phyloP scores from a whole-genome alignment of 2,329 filamentous ascomycete genomes.

The Huntiella savannae region DNA sequence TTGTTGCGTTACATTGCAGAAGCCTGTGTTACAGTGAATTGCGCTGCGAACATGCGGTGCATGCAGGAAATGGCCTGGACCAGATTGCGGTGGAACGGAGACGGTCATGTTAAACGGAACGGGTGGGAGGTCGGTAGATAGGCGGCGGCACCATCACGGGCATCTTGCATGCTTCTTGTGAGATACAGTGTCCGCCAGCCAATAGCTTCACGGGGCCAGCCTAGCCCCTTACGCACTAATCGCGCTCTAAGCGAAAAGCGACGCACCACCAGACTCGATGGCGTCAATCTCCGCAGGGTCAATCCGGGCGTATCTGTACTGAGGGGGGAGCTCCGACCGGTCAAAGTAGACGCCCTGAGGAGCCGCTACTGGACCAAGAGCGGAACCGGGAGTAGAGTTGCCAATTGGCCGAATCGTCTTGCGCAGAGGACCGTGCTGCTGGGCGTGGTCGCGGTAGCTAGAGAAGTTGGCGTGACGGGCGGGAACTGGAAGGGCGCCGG shows the following conservation, averaged over 20 bases:
- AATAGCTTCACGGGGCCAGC: neutral
- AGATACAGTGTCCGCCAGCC: too few species aligned
- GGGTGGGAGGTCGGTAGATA: too few species aligned
- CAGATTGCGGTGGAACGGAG: too few species aligned
- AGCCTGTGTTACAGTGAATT: too few species aligned
- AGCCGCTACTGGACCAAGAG: conserved; percentile 54
- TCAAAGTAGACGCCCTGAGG: conserved; percentile 68
- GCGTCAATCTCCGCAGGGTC: conserved; percentile 80
- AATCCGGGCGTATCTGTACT: conserved; percentile 63
- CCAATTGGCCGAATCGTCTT: conserved; percentile 30
- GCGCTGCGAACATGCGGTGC: too few species aligned
- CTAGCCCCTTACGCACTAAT: neutral
- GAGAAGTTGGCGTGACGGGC: conserved; percentile 45
- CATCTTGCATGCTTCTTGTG: too few species aligned
- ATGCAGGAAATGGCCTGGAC: too few species aligned
- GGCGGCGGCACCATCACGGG: too few species aligned
- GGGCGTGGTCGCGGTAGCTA: conserved; percentile 57
- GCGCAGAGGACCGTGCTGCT: conserved; percentile 58
- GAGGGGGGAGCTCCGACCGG: conserved; percentile 63
- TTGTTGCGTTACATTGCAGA: too few species aligned
- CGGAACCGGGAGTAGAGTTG: conserved; percentile 45
- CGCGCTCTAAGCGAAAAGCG: conserved; percentile 17
- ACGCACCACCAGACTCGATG: conserved; percentile 78
- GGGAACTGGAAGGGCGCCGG: conserved; percentile 37
- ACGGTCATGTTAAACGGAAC: too few species aligned